Evolutionary conservation across 495 filamentous ascomycete genomes (phyloP), one percentile per base, ranked within the genome.

Genomic region (Xylaria venustula): DNA sequence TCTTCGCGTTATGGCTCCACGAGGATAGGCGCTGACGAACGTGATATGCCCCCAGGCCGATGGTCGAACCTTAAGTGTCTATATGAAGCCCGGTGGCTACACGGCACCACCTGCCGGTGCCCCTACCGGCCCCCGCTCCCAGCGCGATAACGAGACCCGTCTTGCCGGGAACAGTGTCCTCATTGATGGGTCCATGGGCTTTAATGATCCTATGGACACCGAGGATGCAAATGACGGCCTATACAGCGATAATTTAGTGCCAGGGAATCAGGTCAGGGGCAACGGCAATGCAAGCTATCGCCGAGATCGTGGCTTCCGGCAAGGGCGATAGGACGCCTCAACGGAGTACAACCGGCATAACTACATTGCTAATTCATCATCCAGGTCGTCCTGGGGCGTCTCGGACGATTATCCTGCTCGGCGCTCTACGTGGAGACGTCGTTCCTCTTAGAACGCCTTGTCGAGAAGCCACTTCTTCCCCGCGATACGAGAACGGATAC

Each of bases 11-110:
- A 9, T 37, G 11, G 11, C 14, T 20, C 26, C 34, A 19, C 25
- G 54, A 56, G 32, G 40, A 42, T 53, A 26, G 2, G 60, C 11
- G 17, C 42, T 64, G 45, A 60, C 55, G 20, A 52, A 48, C 32
- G 20, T 7, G 49, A 7, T n/a, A 42, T 49, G 7, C 14, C 57
- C 3, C 41, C 62, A 96, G 91, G 92, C 92, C 54, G 92, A 97
- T 64, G 91, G 93, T n/a, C 82, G 90, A 56, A 68, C 91, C 11
- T 80, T 98, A 6, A 82, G 87, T 46, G 85, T 98, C 58, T 90
- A 87, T 63, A 77, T 88, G 65, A 92, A 92, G 60, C 69, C 78
- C 12, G 77, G 78, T 17, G 44, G 76, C 25, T 53, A 61, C 9
- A 54, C 63, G 11, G 61, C 67, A 6, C 47, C 63, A 2, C 65